These are phyloP conservation scores for Cylindricascospora bacillispora DNA, from an alignment of 1,139 yeast genomes.

Conservation along the genomic window DNA sequence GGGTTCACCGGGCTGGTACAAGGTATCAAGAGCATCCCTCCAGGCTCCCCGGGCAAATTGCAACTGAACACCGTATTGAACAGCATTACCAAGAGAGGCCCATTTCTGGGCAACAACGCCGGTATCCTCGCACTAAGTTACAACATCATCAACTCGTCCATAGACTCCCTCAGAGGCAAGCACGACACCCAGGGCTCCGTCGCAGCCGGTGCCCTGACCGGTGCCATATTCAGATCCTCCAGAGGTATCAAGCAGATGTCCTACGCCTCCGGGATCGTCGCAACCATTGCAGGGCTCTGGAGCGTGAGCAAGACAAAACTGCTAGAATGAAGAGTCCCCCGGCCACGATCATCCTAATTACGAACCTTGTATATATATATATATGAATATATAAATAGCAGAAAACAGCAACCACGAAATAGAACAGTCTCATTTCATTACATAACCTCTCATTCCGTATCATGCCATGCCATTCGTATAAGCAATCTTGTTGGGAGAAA, in stretches of 20 bases:
- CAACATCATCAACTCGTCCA: constrained; percentile 67
- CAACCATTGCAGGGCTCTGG: constrained; percentile 89
- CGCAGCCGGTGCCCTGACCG: constrained; percentile 83
- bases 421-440: no score
- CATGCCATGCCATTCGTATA: no score
- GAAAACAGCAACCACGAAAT: no score
- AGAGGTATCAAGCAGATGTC: constrained; percentile 83
- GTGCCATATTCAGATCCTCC: constrained; percentile 81
- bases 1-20: constrained; percentile 82
- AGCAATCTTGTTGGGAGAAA: no score
- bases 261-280: constrained; percentile 73
- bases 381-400: no score
- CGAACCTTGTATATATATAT: no score
- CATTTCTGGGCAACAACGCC: constrained; percentile 85
- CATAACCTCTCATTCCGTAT: no score
- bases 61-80: constrained; percentile 81
- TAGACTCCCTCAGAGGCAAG: constrained; percentile 73
- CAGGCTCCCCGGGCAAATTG: constrained; percentile 57
- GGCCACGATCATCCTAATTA: no score
- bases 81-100: constrained; percentile 91
- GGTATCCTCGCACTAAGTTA: constrained; percentile 88
- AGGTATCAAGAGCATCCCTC: constrained; percentile 67
- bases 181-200: constrained; percentile 80
- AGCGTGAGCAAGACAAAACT: constrained; percentile 69
- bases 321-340: no score